Evolutionary conservation across 805 yeast species (phyloP).

Genomic region (Candida tallmaniae): DNA sequence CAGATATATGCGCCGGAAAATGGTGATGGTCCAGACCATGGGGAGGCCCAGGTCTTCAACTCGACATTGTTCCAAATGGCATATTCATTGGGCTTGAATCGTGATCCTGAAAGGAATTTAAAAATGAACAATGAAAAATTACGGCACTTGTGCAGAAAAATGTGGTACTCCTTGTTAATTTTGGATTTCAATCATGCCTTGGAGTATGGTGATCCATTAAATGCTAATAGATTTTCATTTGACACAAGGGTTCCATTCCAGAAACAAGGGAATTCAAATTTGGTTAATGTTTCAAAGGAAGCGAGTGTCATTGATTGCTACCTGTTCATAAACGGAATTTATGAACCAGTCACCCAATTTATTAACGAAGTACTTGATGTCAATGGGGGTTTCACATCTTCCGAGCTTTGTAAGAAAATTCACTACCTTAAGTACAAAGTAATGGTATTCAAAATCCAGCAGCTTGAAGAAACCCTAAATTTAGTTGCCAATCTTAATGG

Average conservation of each 20-base stretch:
- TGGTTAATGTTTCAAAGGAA: constrained; percentile 32
- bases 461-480: not conserved
- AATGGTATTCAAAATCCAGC: constrained; percentile 1
- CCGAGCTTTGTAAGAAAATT: constrained; percentile 8
- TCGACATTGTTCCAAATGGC: constrained; percentile 65
- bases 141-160: constrained; percentile 29
- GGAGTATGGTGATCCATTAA: constrained; percentile 32
- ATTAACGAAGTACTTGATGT: constrained; percentile 10
- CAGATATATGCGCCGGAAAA: constrained; percentile 47
- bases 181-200: constrained; percentile 24
- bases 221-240: constrained; percentile 22
- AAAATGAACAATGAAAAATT: constrained; percentile 9
- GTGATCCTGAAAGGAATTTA: constrained; percentile 47
- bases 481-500: constrained; percentile 1
- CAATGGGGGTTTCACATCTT: constrained; percentile 13
- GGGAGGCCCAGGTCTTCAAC: constrained; percentile 50
- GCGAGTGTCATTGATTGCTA: constrained; percentile 26
- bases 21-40: constrained; percentile 56
- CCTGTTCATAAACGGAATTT: constrained; percentile 23
- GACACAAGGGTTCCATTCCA: constrained; percentile 28
- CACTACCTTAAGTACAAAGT: constrained; percentile 7
- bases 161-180: constrained; percentile 30
- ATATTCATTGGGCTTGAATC: constrained; percentile 58
- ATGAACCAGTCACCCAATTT: constrained; percentile 13
- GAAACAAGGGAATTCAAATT: constrained; percentile 32